Conservation (phyloP, 176 grass and related monocot genomes). For the Carex cristatella region DNA sequence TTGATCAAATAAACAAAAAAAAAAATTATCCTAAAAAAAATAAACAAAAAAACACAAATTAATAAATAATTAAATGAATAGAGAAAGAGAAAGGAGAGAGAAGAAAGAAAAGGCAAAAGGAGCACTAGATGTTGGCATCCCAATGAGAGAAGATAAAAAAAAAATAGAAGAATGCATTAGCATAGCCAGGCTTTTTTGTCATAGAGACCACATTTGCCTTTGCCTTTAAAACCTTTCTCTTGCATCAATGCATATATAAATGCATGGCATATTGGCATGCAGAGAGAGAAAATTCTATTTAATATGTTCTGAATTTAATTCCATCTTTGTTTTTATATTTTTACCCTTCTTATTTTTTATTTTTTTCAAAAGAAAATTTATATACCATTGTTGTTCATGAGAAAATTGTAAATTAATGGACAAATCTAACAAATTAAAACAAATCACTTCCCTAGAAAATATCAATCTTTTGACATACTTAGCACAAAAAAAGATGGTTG, state of each 20-base stretch:
- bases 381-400: not conserved
- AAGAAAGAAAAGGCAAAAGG: constrained; percentile 21
- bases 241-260: constrained; percentile 46
- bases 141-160: constrained; percentile 26
- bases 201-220: constrained; percentile 21
- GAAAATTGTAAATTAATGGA: not conserved
- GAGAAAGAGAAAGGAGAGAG: constrained; percentile 2
- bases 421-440: not conserved
- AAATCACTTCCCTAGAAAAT: not conserved
- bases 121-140: constrained; percentile 29
- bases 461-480: not conserved
- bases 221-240: constrained; percentile 53
- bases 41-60: not conserved
- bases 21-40: not conserved
- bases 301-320: not conserved
- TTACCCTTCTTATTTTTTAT: not conserved
- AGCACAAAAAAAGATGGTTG: not conserved
- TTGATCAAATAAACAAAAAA: not conserved
- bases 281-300: not conserved
- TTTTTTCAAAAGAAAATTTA: not conserved
- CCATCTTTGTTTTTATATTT: not conserved
- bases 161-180: constrained; percentile 3
- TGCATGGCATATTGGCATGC: not conserved
- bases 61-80: not conserved
- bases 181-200: constrained; percentile 18